A percentile compares a stretch with the other conserved stretches of the same genome.
These are phyloP conservation scores for Ceratocystis albifundus DNA, from an alignment of 2,329 filamentous ascomycete genomes.

Conservation along the genomic window DNA sequence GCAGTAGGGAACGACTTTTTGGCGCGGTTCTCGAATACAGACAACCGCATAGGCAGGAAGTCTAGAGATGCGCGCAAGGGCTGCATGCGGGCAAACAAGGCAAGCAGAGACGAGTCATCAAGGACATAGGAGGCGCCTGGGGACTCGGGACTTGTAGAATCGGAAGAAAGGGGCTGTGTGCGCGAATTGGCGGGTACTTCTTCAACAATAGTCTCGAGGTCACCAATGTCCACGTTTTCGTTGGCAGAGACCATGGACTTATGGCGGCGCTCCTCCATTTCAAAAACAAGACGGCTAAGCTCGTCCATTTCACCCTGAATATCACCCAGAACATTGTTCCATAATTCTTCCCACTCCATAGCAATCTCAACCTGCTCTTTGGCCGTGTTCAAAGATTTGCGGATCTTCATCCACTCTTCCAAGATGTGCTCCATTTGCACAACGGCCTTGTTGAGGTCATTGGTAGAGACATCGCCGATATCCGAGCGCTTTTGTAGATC, in stretches of 20 bases:
- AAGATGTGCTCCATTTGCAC: constrained; percentile 82
- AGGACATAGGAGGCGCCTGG: constrained; percentile 48
- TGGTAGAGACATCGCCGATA: constrained; percentile 56
- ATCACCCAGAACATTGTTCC: constrained; percentile 85
- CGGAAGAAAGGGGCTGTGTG: constrained; percentile 41
- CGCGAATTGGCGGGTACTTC: constrained; percentile 52
- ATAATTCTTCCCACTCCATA: constrained; percentile 98
- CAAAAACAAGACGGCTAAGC: constrained; percentile 71
- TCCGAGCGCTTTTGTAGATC: constrained; percentile 71
- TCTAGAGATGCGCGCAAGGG: constrained; percentile 84
- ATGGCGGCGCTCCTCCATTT: constrained; percentile 94
- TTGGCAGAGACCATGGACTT: constrained; percentile 55
- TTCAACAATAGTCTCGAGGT: constrained; percentile 87
- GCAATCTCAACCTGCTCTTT: constrained; percentile 90
- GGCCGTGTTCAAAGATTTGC: constrained; percentile 61
- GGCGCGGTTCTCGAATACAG: constrained; percentile 71
- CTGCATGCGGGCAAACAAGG: constrained; percentile 89
- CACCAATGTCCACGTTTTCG: constrained; percentile 68
- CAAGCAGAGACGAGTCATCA: constrained; percentile 79
- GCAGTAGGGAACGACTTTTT: constrained; percentile 74
- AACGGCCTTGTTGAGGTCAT: constrained; percentile 64
- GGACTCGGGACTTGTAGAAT: constrained; percentile 52
- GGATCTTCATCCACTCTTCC: constrained; percentile 72
- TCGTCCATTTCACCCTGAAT: constrained; percentile 80
- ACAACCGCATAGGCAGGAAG: constrained; percentile 88